phyloP scores from a whole-genome alignment of 2,329 filamentous ascomycete genomes.

The Macrophomina tecta region DNA sequence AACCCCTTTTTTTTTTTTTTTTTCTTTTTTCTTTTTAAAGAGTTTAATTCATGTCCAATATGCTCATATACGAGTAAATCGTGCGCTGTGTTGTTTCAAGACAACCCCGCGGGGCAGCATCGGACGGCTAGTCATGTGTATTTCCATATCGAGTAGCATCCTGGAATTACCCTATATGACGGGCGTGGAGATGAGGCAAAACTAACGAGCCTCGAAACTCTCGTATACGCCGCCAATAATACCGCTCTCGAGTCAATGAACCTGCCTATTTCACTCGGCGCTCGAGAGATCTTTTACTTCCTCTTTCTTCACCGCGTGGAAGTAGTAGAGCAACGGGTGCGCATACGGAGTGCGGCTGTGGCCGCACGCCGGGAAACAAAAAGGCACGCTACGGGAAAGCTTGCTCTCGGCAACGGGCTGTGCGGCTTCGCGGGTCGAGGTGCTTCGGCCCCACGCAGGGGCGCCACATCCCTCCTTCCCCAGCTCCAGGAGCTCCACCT shows the following conservation, averaged over 20 bases:
- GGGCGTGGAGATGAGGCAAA: not conserved
- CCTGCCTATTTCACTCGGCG: no score
- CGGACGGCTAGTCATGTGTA: not conserved
- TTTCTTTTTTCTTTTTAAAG: not conserved
- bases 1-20: not conserved
- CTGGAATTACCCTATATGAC: not conserved
- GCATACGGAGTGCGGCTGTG: not conserved
- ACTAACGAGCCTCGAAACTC: no score
- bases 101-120: not conserved
- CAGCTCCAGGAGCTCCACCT: no score
- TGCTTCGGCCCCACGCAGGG: not conserved
- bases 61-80: not conserved
- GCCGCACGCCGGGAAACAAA: not conserved
- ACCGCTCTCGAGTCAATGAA: no score
- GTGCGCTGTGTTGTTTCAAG: not conserved
- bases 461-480: not conserved
- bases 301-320: no score
- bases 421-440: not conserved
- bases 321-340: no score
- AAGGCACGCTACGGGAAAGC: not conserved
- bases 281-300: no score
- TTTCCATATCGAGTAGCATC: not conserved
- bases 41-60: not conserved
- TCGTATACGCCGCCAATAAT: no score
- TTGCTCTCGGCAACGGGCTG: not conserved